These are phyloP conservation scores for Castanea crenata DNA, from an alignment of 306 rosid species.

Conservation along the genomic window DNA sequence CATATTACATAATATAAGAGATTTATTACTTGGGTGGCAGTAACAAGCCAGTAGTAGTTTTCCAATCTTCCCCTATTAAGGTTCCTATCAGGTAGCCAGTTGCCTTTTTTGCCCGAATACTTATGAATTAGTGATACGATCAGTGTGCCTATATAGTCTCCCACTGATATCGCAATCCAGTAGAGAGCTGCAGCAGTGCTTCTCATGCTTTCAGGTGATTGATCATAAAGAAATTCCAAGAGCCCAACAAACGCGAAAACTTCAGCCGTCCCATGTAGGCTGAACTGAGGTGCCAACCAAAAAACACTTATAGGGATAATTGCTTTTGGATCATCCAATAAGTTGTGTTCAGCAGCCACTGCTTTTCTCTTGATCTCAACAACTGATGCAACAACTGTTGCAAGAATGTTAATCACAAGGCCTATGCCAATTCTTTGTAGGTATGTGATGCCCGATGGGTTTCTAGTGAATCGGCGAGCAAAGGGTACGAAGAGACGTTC, in stretches of 20 bases:
- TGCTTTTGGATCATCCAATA: slow-evolving; percentile 62
- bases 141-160: slow-evolving; percentile 58
- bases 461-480: slow-evolving; percentile 50
- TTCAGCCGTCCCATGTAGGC: slow-evolving; percentile 61
- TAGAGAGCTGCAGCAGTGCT: slow-evolving; percentile 69
- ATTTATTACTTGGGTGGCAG: slow-evolving; percentile 62
- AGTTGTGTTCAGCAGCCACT: slow-evolving; percentile 41
- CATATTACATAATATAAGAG: slow-evolving; percentile 51
- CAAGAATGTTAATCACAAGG: slow-evolving; percentile 46
- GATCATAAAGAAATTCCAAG: slow-evolving; percentile 77
- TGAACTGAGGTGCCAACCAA: slow-evolving; percentile 76
- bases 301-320: slow-evolving; percentile 67
- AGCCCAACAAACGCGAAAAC: slow-evolving; percentile 79
- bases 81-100: slow-evolving; percentile 82
- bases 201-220: slow-evolving; percentile 79
- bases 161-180: slow-evolving; percentile 51
- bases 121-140: slow-evolving; percentile 57
- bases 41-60: slow-evolving; percentile 55
- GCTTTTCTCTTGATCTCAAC: slow-evolving; percentile 59
- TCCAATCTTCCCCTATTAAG: slow-evolving; percentile 74
- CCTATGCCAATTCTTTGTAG: slow-evolving; percentile 87
- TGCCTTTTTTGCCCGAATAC: slow-evolving; percentile 37
- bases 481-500: slow-evolving; percentile 67
- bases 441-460: slow-evolving; percentile 70
- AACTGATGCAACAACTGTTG: slow-evolving; percentile 50